Evolutionary conservation across 305 asterid genomes (phyloP).

Genomic region (Solanum hybrid): DNA sequence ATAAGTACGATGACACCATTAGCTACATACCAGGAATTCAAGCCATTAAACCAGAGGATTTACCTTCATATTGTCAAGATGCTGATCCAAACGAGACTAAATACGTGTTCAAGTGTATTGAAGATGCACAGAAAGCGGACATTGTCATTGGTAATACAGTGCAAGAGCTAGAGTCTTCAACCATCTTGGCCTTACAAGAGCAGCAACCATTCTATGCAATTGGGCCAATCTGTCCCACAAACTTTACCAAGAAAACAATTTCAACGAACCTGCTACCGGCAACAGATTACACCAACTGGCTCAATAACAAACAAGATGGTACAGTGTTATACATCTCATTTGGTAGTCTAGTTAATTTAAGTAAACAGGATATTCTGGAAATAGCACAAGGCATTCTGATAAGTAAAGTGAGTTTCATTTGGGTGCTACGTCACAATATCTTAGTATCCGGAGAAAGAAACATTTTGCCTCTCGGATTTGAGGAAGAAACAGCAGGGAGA

Average conservation of each 20-base stretch:
- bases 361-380: conserved; percentile 21
- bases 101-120: conserved; percentile 17
- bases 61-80: conserved; percentile 34
- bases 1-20: conserved; percentile 17
- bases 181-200: conserved; percentile 27
- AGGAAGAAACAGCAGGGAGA: conserved; percentile 10
- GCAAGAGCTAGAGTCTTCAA: conserved; percentile 34
- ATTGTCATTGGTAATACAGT: conserved; percentile 45
- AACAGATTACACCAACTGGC: conserved; percentile 32
- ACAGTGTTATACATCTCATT: conserved; percentile 57
- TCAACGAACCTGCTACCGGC: conserved; percentile 30
- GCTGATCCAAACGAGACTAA: conserved; percentile 11
- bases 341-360: conserved; percentile 39
- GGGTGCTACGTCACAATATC: conserved; percentile 44
- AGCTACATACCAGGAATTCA: conserved; percentile 40
- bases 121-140: conserved; percentile 23
- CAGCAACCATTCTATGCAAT: conserved; percentile 39
- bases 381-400: conserved; percentile 37
- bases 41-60: conserved; percentile 31
- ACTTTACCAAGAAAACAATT: conserved; percentile 2
- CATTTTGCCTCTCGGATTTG: conserved; percentile 30
- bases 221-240: conserved; percentile 37
- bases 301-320: conserved; percentile 22
- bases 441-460: conserved; percentile 21
- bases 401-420: conserved; percentile 27